Conservation (phyloP, 148 eudicot genomes). For the Amaranthus palmeri region DNA sequence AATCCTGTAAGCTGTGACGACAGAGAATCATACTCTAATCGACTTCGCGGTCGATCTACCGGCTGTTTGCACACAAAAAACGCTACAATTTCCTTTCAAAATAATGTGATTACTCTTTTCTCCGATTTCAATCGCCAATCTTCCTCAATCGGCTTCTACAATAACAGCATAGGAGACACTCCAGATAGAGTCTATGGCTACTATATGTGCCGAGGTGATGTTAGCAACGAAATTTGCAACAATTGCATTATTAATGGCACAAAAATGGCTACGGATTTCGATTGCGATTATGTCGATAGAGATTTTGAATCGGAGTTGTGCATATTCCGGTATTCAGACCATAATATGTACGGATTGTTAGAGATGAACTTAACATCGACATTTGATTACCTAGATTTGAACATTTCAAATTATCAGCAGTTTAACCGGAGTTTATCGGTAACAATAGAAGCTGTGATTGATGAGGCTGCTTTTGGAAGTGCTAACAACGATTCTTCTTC, state of each 20-base stretch:
- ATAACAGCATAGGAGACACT: no score
- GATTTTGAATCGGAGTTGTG: constrained; percentile 1
- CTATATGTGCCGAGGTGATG: no score
- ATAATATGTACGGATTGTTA: not conserved
- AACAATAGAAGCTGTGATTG: constrained; percentile 14
- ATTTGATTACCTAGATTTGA: not conserved
- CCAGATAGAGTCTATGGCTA: no score
- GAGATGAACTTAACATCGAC: not conserved
- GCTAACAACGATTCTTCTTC: not conserved
- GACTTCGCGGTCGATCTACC: no score
- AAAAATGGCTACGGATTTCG: not conserved
- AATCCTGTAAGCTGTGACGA: no score
- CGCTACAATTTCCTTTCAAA: no score
- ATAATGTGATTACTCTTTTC: no score
- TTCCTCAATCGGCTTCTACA: no score
- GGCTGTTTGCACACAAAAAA: no score
- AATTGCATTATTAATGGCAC: constrained; percentile 7
- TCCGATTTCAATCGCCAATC: no score
- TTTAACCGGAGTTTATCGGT: constrained; percentile 8
- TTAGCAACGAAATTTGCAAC: not conserved
- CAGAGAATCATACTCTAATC: no score
- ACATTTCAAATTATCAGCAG: not conserved
- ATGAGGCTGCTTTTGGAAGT: not conserved
- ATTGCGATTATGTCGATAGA: not conserved
- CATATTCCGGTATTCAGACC: not conserved